Conservation (phyloP, 2,329 filamentous ascomycete species). For the Cryphonectria japonica region DNA sequence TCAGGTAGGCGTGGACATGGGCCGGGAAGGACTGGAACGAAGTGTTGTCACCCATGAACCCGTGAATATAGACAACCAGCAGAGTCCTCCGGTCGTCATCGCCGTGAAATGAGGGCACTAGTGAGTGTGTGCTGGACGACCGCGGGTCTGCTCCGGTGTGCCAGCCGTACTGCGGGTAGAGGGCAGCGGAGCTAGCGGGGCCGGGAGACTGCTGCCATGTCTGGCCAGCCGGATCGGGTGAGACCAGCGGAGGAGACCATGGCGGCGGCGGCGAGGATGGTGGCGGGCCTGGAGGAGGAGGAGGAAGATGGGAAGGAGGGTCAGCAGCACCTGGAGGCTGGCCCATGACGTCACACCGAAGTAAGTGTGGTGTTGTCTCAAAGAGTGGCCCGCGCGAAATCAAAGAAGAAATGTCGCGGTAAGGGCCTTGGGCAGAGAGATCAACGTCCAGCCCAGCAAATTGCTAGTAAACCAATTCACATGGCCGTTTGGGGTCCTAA, state of each 20-base stretch:
- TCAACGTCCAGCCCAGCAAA: neutral
- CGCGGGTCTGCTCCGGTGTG: slow-evolving; percentile 45
- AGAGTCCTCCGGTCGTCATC: slow-evolving; percentile 56
- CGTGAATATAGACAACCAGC: slow-evolving; percentile 60
- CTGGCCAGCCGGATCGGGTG: slow-evolving; percentile 14
- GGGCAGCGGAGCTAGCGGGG: neutral
- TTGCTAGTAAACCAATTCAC: neutral
- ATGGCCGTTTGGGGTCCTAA: neutral
- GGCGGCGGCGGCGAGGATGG: slow-evolving; percentile 24
- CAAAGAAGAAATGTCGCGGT: neutral
- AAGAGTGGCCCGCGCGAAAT: neutral
- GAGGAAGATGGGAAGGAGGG: slow-evolving; percentile 5
- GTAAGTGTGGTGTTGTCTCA: neutral
- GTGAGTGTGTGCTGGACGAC: slow-evolving; percentile 53
- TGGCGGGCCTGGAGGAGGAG: slow-evolving; percentile 8
- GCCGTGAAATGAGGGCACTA: slow-evolving; percentile 43
- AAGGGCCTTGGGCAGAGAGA: neutral
- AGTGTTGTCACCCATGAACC: slow-evolving; percentile 46
- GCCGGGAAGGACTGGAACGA: slow-evolving; percentile 88
- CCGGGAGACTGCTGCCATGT: slow-evolving; percentile 23
- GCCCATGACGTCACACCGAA: slow-evolving; percentile 27
- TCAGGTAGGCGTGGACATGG: slow-evolving; percentile 78
- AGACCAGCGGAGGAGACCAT: slow-evolving; percentile 11
- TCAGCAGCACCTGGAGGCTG: slow-evolving; percentile 9
- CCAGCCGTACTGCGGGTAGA: slow-evolving; percentile 28